Evolutionary conservation across 2,329 filamentous ascomycete genomes (phyloP).

Genomic region (Ceratocystis albifundus): DNA sequence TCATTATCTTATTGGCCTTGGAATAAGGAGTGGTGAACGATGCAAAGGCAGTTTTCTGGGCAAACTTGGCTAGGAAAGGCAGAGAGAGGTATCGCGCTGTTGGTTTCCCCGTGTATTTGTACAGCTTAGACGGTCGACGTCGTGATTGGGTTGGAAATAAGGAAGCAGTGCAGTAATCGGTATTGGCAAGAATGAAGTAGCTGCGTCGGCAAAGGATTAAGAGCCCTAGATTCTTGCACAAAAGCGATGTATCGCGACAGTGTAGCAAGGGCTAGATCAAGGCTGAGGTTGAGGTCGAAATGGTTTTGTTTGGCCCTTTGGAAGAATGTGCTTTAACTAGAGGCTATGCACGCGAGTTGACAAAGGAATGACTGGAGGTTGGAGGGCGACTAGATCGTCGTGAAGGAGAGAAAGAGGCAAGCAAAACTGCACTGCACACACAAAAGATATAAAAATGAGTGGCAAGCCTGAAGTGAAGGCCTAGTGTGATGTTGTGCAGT

Average conservation of each 20-base stretch:
- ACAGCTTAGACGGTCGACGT: slow-evolving; percentile 13
- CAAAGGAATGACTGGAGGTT: slow-evolving; percentile 7
- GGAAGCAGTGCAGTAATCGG: not conserved
- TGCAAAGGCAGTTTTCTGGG: not conserved
- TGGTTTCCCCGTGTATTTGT: not conserved
- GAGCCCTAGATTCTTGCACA: not conserved
- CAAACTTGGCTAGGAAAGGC: not conserved
- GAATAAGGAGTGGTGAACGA: not conserved
- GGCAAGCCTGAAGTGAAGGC: slow-evolving; percentile 48
- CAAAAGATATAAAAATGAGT: slow-evolving; percentile 37
- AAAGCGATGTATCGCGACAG: not conserved
- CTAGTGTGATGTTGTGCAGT: slow-evolving; percentile 22
- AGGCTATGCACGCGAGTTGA: not conserved
- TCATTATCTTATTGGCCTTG: not conserved
- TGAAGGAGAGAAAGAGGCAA: slow-evolving; percentile 26
- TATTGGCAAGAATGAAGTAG: not conserved
- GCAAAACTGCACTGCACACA: slow-evolving; percentile 23
- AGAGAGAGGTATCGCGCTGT: not conserved
- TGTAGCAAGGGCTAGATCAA: not conserved
- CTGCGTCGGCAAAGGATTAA: slow-evolving; percentile 1
- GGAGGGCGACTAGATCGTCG: not conserved
- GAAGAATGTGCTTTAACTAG: slow-evolving; percentile 3
- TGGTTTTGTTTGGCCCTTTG: slow-evolving; percentile 2
- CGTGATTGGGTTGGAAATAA: slow-evolving; percentile 1
- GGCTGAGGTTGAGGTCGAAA: not conserved